phyloP scores from a whole-genome alignment of 148 eudicot genomes.

The Rhododendron molle region DNA sequence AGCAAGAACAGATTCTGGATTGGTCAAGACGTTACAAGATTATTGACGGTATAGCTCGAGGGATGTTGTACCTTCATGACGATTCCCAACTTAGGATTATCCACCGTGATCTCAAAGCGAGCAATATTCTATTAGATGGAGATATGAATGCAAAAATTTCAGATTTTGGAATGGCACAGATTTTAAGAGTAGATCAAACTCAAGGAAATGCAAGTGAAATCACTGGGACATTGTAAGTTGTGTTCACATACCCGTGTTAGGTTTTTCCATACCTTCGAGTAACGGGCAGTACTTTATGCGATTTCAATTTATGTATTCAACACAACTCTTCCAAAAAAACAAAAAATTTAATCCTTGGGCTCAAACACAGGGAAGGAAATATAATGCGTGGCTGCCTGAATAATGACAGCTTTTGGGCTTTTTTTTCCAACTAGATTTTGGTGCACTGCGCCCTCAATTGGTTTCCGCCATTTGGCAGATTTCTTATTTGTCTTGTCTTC shows the following conservation, averaged over 20 bases:
- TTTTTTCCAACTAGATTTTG: background rate
- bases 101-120: slow-evolving; percentile 1
- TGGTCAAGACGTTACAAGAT: background rate
- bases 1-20: background rate
- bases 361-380: background rate
- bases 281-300: background rate
- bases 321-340: background rate
- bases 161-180: slow-evolving; percentile 12
- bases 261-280: background rate
- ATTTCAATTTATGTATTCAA: background rate
- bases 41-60: background rate
- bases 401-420: background rate
- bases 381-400: background rate
- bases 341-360: background rate
- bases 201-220: slow-evolving; percentile 17
- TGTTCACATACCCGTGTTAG: background rate
- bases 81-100: background rate
- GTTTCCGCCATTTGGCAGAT: background rate
- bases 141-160: slow-evolving; percentile 5
- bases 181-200: slow-evolving; percentile 14
- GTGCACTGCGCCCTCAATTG: background rate
- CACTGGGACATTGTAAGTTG: slow-evolving; percentile 16
- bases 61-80: slow-evolving; percentile 4
- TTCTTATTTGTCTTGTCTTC: too few relatives aligned
- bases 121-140: background rate